Evolutionary conservation across 805 yeast species (phyloP), one percentile per base, ranked within the genome.

Genomic region (Komagataella populi): DNA sequence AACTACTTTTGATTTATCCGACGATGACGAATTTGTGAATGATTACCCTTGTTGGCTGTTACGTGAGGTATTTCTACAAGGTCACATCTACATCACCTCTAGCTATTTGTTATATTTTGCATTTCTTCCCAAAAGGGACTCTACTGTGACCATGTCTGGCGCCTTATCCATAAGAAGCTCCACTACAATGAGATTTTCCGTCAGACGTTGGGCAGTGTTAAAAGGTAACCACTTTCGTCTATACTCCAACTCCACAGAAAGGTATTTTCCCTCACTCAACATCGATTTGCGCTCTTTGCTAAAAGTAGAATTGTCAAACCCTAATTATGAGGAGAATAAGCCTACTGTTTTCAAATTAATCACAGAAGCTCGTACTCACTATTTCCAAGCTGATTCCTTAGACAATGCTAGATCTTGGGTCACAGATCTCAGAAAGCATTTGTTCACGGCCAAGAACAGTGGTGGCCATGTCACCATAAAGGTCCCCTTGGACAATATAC

Each of bases 361-460:
- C 2, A 81, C 88, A 1, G 79, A 74, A 46, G 70, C 73, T 30
- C 76, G 78, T 55, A 72, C 77, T 0, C 82, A 82, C 63, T 72
- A 74, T 45, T 84, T 90, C 57, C 74, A 76, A 55, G 85, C 95
- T 2, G 96, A 90, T 59, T 80, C 84, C 22, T 66, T 77, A 14
- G 80, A 73, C 54, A 69, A 83, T 6, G 97, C 97, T 0, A 73
- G 85, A 53, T 76, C 82, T 16, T 91, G 98, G 98, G 82, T 78
- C 48, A 80, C 82, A 50, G 68, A 75, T 7, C 65, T 91, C 47
- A 86, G 84, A 56, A 87, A 85, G 59, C 83, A 83, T 50, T 80
- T 87, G 1, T 91, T 91, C 65, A 73, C 89, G 1, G 74, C 84
- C 45, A 73, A 84, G 51, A 85, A 87, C 62, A 70, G 74, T 22